These are phyloP conservation scores for Lactarius akahatsu DNA, from an alignment of 768 basidiomycete genomes.

Conservation along the genomic window DNA sequence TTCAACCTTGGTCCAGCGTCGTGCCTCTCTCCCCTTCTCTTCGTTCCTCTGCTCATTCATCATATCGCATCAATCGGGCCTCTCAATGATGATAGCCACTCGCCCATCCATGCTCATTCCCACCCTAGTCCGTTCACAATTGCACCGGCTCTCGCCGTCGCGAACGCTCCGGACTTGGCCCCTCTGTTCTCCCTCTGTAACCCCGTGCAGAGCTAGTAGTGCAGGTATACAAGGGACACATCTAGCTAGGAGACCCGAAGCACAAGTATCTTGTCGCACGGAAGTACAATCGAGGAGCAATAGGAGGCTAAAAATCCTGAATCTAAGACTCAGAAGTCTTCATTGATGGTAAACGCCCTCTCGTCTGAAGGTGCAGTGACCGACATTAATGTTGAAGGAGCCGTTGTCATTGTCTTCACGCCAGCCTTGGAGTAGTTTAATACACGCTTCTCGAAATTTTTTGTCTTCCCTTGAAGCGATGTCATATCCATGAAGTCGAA, in stretches of 20 bases:
- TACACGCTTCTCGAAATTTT: constrained; percentile 95
- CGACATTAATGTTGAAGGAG: background rate
- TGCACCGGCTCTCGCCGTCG: too few relatives aligned
- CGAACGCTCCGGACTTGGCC: too few relatives aligned
- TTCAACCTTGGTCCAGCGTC: too few relatives aligned
- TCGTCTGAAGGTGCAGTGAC: constrained; percentile 18
- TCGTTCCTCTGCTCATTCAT: too few relatives aligned
- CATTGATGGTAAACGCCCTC: constrained; percentile 35
- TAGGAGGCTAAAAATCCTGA: background rate
- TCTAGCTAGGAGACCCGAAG: constrained; percentile 10
- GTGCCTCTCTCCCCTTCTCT: too few relatives aligned
- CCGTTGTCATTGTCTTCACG: constrained; percentile 35
- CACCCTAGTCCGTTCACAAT: too few relatives aligned
- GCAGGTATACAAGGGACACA: constrained; percentile 23
- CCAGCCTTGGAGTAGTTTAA: constrained; percentile 79
- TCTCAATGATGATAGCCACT: too few relatives aligned
- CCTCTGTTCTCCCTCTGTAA: too few relatives aligned
- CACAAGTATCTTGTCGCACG: background rate
- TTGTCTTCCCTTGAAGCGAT: constrained; percentile 93
- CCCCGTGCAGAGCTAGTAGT: constrained; percentile 22
- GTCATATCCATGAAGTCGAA: constrained; percentile 97
- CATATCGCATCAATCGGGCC: too few relatives aligned
- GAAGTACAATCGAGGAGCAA: background rate
- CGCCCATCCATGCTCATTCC: too few relatives aligned
- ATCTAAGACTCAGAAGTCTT: constrained; percentile 17